A percentile compares a stretch with the other conserved stretches of the same genome.
Evolutionary conservation across 176 grass and related monocot species (phyloP).

Genomic region (Secale cereale): DNA sequence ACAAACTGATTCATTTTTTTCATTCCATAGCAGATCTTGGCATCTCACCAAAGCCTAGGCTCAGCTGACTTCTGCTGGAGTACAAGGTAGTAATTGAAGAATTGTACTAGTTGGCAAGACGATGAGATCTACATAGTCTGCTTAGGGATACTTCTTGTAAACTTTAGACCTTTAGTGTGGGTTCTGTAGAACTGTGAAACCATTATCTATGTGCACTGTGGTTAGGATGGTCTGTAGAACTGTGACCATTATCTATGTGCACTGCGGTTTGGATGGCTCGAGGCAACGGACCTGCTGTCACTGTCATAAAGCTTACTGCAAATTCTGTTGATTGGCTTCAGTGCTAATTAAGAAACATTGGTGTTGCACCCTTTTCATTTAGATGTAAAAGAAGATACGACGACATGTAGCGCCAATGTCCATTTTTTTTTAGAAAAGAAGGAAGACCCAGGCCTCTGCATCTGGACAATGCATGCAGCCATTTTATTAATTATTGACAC

Average conservation of each 20-base stretch:
- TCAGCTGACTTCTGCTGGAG: not conserved
- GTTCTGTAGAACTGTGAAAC: not conserved
- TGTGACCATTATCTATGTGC: not conserved
- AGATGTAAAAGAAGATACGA: not conserved
- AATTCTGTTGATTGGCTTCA: not conserved
- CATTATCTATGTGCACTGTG: not conserved
- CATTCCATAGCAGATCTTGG: not conserved
- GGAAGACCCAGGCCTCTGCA: too few relatives aligned
- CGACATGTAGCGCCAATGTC: not conserved
- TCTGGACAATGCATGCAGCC: too few relatives aligned
- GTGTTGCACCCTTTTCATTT: not conserved
- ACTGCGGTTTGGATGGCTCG: not conserved
- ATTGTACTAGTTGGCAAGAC: not conserved
- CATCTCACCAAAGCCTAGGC: not conserved
- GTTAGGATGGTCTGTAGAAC: not conserved
- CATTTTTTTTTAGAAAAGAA: too few relatives aligned
- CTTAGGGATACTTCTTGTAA: not conserved
- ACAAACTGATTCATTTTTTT: not conserved
- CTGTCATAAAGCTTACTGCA: not conserved
- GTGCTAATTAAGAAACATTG: not conserved
- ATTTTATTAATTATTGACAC: too few relatives aligned
- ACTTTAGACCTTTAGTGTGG: not conserved
- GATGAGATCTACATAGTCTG: not conserved
- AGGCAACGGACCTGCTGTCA: not conserved
- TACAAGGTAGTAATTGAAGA: not conserved